A percentile compares a stretch with the other conserved stretches of the same genome.
Conservation (phyloP, 352 stramenopile genomes). For the Pythium aphanidermatum region DNA sequence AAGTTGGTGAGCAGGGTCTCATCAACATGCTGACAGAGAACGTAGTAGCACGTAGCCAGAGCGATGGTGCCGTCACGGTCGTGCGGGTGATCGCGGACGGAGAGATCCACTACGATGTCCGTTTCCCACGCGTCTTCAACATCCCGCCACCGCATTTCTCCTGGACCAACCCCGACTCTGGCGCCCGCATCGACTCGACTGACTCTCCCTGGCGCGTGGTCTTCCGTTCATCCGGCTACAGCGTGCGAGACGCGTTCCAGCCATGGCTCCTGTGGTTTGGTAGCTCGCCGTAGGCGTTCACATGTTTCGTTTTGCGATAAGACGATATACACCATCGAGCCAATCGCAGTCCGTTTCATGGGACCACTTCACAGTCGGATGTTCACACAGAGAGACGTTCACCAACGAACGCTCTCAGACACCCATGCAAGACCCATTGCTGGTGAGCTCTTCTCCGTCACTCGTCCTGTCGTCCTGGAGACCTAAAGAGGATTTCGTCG, state of each 20-base stretch:
- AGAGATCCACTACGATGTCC: slow-evolving; percentile 1
- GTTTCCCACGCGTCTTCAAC: slow-evolving; percentile 1
- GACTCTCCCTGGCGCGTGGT: slow-evolving; percentile 12
- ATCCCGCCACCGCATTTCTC: slow-evolving; percentile 1
- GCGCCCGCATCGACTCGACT: background rate
- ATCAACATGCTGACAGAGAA: background rate
- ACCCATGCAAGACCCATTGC: no score
- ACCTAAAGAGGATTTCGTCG: no score
- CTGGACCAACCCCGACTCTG: background rate
- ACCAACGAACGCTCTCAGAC: no score
- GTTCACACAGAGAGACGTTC: no score
- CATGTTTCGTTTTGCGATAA: no score
- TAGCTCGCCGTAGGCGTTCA: background rate
- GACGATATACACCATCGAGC: no score
- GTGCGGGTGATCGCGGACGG: background rate
- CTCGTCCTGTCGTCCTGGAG: no score
- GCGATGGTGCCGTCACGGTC: background rate
- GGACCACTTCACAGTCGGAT: no score
- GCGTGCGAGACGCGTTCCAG: slow-evolving; percentile 1
- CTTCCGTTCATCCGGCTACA: slow-evolving; percentile 9
- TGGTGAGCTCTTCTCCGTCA: no score
- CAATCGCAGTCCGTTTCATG: no score
- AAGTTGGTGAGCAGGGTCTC: background rate
- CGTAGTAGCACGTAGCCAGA: background rate
- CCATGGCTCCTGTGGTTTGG: slow-evolving; percentile 12